phyloP scores from a whole-genome alignment of 208 protist species.

The Acanthamoeba castellanii region DNA sequence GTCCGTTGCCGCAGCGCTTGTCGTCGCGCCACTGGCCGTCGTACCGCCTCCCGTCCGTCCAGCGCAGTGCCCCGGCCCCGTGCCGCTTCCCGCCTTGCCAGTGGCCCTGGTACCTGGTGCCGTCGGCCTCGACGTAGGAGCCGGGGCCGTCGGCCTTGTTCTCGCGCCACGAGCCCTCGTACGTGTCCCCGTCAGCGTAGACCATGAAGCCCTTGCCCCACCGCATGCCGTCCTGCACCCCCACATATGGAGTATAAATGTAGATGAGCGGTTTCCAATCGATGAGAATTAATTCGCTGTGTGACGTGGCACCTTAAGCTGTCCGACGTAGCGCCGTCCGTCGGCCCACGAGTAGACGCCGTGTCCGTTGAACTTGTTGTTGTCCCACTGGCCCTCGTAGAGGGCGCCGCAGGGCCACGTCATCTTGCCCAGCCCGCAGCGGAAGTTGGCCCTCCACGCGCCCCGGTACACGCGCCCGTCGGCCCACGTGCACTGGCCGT shows the following conservation, averaged over 20 bases:
- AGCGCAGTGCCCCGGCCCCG: slow-evolving; percentile 75
- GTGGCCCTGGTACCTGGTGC: neutral
- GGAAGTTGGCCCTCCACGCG: neutral
- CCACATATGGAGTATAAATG: too few species aligned
- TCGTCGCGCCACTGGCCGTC: slow-evolving; percentile 75
- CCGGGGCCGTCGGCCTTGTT: neutral
- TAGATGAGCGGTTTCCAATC: too few species aligned
- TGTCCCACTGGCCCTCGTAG: slow-evolving; percentile 31
- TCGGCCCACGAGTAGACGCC: slow-evolving; percentile 41
- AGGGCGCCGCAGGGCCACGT: slow-evolving; percentile 9
- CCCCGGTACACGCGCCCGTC: slow-evolving; percentile 49
- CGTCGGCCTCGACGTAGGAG: neutral
- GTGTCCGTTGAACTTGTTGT: slow-evolving; percentile 27
- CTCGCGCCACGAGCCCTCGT: slow-evolving; percentile 6
- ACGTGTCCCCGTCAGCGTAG: slow-evolving; percentile 2
- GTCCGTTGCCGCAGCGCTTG: neutral
- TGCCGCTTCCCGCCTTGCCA: slow-evolving; percentile 53
- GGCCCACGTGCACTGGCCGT: neutral
- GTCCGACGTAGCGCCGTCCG: slow-evolving; percentile 9
- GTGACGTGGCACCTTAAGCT: neutral
- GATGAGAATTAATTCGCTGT: too few species aligned
- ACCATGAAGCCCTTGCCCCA: neutral
- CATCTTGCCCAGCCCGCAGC: slow-evolving; percentile 45
- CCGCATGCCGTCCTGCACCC: neutral
- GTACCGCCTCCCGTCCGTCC: slow-evolving; percentile 47